Base-by-base conservation (phyloP, 108 stramenopile genomes). In the Nitzschia inconspicua region DNA sequence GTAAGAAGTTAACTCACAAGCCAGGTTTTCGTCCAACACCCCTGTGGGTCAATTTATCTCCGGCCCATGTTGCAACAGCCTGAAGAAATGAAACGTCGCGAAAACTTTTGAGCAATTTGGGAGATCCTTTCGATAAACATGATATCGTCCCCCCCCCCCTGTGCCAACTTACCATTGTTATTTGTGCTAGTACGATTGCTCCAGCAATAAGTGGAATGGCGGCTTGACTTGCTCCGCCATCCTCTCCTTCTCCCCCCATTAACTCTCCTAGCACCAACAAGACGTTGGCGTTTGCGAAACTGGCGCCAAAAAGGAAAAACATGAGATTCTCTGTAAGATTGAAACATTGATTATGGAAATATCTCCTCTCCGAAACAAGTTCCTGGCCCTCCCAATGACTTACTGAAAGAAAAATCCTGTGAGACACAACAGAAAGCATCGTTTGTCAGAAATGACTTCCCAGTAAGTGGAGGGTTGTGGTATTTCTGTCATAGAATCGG, bases 281-380 rank as follows among this genome's bases (percentile, higher is more conserved):
- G 2, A 93, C 91, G 59, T 93, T 93, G 26, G 91, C 91, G 65
- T 93, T 93, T 23, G 91, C 91, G 65, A 93, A 83, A 57, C 73
- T 57, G 41, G n/a, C n/a, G 3, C 27, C 16, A 57, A 43, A 14
- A 57, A 19, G 24, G 42, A 58, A 36, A 30, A 43, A 44, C 28
- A 19, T 32, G 37, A 16, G 28, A 32, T n/a, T 28, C 22, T 14
- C 0, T 10, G 30, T 0, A 52, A 27, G 14, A 27, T 14, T 16
- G 29, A 52, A 14, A 20, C 24, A 52, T 32, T 52, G 51, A 28
- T 28, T 28, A 0, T 28, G 19, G 10, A 47, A 18, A 22, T 10
- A 28, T 11, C 37, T 39, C 10, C n/a, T n/a, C n/a, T n/a, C n/a
- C n/a, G n/a, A n/a, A n/a, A n/a, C n/a, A n/a, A n/a, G n/a, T n/a